Evolutionary conservation across 495 filamentous ascomycete genomes (phyloP).

Genomic region (Xanthoparmelia taractica): DNA sequence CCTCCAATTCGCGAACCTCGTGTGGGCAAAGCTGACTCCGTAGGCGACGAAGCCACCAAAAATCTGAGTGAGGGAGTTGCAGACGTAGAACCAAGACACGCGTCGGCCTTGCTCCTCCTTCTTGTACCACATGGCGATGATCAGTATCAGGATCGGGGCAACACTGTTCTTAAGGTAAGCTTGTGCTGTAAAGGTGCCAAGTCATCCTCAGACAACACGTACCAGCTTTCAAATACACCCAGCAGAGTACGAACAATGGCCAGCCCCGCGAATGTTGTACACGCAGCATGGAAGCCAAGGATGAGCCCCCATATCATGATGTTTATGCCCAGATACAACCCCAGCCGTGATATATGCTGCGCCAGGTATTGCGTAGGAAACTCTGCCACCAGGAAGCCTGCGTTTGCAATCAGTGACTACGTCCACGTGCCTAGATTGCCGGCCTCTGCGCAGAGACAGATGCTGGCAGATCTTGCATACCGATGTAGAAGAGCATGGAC

Average conservation of each 20-base stretch:
- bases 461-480: slow-evolving; percentile 10
- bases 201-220: slow-evolving; percentile 31
- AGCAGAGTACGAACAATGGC: slow-evolving; percentile 53
- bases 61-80: slow-evolving; percentile 32
- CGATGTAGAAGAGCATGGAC: slow-evolving; percentile 29
- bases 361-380: slow-evolving; percentile 27
- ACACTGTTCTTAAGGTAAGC: slow-evolving; percentile 8
- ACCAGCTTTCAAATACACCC: slow-evolving; percentile 58
- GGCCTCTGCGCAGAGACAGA: not conserved
- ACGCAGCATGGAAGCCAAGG: slow-evolving; percentile 52
- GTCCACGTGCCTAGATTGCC: not conserved
- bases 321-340: slow-evolving; percentile 48
- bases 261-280: slow-evolving; percentile 49
- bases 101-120: slow-evolving; percentile 57
- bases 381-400: slow-evolving; percentile 26
- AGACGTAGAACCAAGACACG: slow-evolving; percentile 55
- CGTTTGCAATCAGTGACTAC: not conserved
- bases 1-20: slow-evolving; percentile 44
- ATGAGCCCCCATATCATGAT: slow-evolving; percentile 53
- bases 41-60: slow-evolving; percentile 51
- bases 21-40: slow-evolving; percentile 45
- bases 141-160: slow-evolving; percentile 42
- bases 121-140: slow-evolving; percentile 68
- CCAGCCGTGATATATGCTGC: slow-evolving; percentile 19
- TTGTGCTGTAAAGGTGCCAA: not conserved